A percentile compares a stretch with the other conserved stretches of the same genome.
These are phyloP conservation scores for Metroxylon sagu DNA, from an alignment of 176 grass and related monocot genomes.

Conservation along the genomic window DNA sequence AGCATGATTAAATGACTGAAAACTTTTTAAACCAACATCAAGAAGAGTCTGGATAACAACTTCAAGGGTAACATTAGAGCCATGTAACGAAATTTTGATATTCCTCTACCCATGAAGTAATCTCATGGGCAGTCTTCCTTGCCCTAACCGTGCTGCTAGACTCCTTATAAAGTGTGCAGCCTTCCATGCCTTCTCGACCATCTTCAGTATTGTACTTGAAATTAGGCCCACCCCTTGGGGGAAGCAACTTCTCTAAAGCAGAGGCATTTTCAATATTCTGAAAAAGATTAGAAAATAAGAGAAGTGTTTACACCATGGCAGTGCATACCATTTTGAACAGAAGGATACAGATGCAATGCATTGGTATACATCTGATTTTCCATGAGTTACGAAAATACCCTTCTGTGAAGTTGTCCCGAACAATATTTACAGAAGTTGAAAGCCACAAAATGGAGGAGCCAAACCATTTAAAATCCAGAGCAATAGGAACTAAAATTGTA, in stretches of 20 bases:
- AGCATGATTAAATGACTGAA: constrained; percentile 91
- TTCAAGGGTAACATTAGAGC: constrained; percentile 67
- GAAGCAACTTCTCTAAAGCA: constrained; percentile 71
- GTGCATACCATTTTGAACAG: too few relatives aligned
- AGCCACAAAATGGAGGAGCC: too few relatives aligned
- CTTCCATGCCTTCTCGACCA: constrained; percentile 37
- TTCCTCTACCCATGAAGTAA: constrained; percentile 72
- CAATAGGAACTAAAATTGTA: too few relatives aligned
- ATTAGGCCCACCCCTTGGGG: constrained; percentile 74
- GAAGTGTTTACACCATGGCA: too few relatives aligned
- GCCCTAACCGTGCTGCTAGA: constrained; percentile 61
- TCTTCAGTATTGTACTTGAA: constrained; percentile 67
- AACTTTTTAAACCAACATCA: constrained; percentile 98
- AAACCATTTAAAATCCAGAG: too few relatives aligned
- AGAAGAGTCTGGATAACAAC: constrained; percentile 80
- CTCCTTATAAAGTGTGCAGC: constrained; percentile 60
- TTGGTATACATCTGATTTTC: too few relatives aligned
- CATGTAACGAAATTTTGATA: constrained; percentile 57
- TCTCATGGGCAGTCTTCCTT: constrained; percentile 62
- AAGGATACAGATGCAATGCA: too few relatives aligned
- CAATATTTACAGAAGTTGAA: too few relatives aligned
- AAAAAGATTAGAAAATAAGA: constrained; percentile 12
- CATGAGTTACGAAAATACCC: too few relatives aligned
- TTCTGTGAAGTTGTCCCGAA: too few relatives aligned
- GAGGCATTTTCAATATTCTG: constrained; percentile 87